Base-by-base conservation (phyloP, 768 basidiomycete species). In the Gymnopilus dilepis region DNA sequence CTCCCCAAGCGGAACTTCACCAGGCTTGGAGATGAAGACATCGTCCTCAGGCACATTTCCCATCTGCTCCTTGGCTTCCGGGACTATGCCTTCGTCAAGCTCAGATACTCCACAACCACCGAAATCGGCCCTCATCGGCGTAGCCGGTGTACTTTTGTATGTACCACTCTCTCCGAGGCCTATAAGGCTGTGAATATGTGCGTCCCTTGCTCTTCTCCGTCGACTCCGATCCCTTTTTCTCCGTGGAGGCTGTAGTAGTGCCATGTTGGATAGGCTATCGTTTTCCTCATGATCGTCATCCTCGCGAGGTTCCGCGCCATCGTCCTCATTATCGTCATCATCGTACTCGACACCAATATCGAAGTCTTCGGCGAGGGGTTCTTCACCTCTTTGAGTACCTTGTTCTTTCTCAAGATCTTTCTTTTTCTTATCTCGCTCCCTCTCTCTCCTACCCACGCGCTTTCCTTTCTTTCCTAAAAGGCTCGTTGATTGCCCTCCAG, bases 211-310 rank as follows among this genome's bases (percentile, higher is more conserved):
- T 59, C 56, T 66, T 21, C 64, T 41, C n/a, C 61, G 62, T n/a
- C 63, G 64, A 56, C 63, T 67, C 12, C 67, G 60, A 53, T 61
- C 51, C n/a, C 67, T 63, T 38, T 55, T 62, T 40, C 61, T 60
- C 28, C 67, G 63, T 28, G 67, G 69, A 33, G 73, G 69, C 61
- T 72, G 64, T 37, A 72, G 62, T 38, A 72, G 56, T 15, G 70
- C 60, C 50, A 72, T 57, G n/a, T 69, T 67, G 9, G 67, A 67
- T n/a, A 72, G 55, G 33, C 71, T 72, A 50, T 71, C 71, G 31
- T 66, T 60, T 40, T 70, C 70, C 26, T 52, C 65, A 53, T 70
- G 69, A 17, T 67, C 69, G 24, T 69, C 71, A 17, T 67, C 69
- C 12, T 62, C 63, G 24, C 66, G 58, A 4, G 40, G 42, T 33